Evolutionary conservation across 345 rosid species (phyloP).

Genomic region (Eucalyptus pauciflora): DNA sequence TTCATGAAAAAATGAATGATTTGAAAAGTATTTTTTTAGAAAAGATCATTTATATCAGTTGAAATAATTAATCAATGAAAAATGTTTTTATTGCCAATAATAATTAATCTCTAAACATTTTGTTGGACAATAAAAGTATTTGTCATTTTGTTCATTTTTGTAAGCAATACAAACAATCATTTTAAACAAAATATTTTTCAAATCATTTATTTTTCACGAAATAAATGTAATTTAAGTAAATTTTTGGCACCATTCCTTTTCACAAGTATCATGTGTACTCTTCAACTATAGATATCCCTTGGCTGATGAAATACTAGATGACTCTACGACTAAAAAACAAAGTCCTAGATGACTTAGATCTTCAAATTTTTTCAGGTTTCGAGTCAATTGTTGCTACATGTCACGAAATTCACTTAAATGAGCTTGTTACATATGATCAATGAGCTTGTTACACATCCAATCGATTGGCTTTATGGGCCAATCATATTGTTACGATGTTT

Average conservation of each 20-base stretch:
- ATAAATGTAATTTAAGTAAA: rapidly evolving
- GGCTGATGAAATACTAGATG: background rate
- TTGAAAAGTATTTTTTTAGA: no score
- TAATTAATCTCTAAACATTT: no score
- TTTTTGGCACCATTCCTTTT: background rate
- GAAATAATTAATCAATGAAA: no score
- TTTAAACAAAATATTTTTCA: no score
- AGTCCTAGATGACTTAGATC: background rate
- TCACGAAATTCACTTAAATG: background rate
- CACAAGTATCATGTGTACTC: background rate
- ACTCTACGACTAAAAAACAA: background rate
- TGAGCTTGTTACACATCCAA: background rate
- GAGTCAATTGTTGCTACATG: background rate
- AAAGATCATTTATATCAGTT: rapidly evolving
- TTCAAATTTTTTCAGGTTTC: background rate
- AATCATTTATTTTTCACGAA: no score
- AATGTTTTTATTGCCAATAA: no score
- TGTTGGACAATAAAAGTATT: no score
- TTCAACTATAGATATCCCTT: background rate
- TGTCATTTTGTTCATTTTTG: no score
- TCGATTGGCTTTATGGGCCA: background rate
- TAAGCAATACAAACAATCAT: no score
- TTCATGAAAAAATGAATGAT: no score
- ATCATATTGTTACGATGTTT: background rate
- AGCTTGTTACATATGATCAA: background rate